Evolutionary conservation across 2,329 filamentous ascomycete species (phyloP).

Genomic region (Tolypocladium nubicola): DNA sequence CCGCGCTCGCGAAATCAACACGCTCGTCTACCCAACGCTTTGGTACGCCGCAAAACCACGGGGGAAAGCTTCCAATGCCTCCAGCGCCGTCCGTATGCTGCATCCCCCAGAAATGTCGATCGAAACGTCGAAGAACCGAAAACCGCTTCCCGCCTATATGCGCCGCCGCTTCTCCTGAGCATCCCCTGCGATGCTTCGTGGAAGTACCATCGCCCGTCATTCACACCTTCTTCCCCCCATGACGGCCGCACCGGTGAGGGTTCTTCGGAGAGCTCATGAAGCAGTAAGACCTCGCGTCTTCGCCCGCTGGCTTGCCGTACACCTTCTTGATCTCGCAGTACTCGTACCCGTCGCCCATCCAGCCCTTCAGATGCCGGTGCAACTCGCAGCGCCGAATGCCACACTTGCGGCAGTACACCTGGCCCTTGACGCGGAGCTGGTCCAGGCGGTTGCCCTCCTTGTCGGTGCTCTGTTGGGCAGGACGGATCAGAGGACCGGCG

Average conservation of each 20-base stretch:
- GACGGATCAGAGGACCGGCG: constrained; percentile 32
- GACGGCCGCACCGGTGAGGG: constrained; percentile 46
- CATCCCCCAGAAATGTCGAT: neutral
- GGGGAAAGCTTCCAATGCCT: neutral
- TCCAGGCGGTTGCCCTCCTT: constrained; percentile 22
- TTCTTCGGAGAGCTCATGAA: constrained; percentile 51
- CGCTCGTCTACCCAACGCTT: neutral
- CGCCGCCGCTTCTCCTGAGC: neutral
- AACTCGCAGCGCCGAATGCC: constrained; percentile 51
- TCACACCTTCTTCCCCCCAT: constrained; percentile 23
- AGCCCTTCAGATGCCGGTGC: constrained; percentile 49
- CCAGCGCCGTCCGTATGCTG: neutral
- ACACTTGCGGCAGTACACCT: constrained; percentile 53
- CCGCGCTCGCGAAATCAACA: neutral
- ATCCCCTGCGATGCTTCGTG: too few relatives aligned
- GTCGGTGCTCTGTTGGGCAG: constrained; percentile 1
- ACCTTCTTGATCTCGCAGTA: constrained; percentile 51
- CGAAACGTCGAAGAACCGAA: neutral
- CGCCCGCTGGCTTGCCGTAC: constrained; percentile 38
- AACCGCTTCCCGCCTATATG: neutral
- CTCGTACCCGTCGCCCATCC: constrained; percentile 46
- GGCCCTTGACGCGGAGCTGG: constrained; percentile 42
- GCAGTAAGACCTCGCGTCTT: constrained; percentile 39
- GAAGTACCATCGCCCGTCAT: neutral
- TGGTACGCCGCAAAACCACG: neutral